Base-by-base conservation (phyloP, 2,329 filamentous ascomycete species). In the Claviceps africana region DNA sequence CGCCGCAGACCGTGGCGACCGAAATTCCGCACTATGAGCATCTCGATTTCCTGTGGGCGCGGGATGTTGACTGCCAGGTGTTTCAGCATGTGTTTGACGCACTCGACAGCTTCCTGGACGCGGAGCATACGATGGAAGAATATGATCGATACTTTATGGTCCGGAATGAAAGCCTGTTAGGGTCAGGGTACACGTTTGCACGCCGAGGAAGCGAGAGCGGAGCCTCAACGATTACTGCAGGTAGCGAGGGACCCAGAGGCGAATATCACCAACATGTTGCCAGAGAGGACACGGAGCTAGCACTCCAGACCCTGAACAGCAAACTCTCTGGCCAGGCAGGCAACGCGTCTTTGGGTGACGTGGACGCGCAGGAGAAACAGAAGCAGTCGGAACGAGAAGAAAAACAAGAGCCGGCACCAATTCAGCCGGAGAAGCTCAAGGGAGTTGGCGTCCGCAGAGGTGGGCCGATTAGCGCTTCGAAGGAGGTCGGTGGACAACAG, bases 21-120 rank as follows among this genome's bases (percentile, higher is more conserved):
- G 85, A 91, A 62, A 86, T 98, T 43, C 81, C 85, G 0, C 88
- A 95, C 64, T 98, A 95, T 66, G 93, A 98, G 67, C 93, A 98
- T 67, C 79, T 98, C 25, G 93, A 98, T 66, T 95, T 98, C 61
- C 74, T 98, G 1, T 98, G 93, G 93, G 93, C 87, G 0, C 75
- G 81, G 39, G 89, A 96, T 61, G 86, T 95, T 7, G 79, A 95
- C 58, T 72, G 76, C 1, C 80, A 89, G 50, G 91, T 97, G 2
- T 96, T 96, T 62, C 86, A 83, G 17, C 88, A 95, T 64, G 88
- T 98, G 1, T 90, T 95, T 57, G 85, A 94, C 59, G 90, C 93
- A 0, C 72, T 98, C 10, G 82, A 94, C 54, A 83, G 76, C 59
- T 88, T 84, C 63, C 78, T 75, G 2, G 72, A 74, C 43, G 72